Evolutionary conservation across 108 stramenopile genomes (phyloP), one percentile per base, ranked within the genome.

Genomic region (Cyclostephanos invisitatus): DNA sequence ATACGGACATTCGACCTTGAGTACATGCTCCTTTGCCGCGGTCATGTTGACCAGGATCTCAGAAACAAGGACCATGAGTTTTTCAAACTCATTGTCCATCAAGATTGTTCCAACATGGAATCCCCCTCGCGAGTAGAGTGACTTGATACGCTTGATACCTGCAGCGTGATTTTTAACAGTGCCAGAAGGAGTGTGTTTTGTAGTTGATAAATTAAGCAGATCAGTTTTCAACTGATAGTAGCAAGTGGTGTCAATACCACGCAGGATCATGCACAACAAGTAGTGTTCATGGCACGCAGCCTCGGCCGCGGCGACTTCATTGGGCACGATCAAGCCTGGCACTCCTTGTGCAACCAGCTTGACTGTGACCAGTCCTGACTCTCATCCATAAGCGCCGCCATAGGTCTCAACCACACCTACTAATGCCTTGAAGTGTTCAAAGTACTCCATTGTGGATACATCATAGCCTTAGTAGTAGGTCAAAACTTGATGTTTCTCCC

Each of bases 191-290:
- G 62, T 18, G 22, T 51, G 32, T 62, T 71, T 48, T 0, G 57
- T 55, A 0, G 85, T 85, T 8, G 59, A 6, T 38, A 78, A 75
- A 61, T 76, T 40, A 14, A 80, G 28, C 42, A 63, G 62, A 0
- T 63, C 62, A 0, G 4, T 18, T 15, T 37, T 63, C 14, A 63
- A 20, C 36, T 38, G 15, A 0, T n/a, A n/a, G 38, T 44, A 63
- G 14, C 36, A 2, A 40, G 0, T 18, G 12, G 44, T n/a, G 62
- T 63, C 36, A 0, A 40, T 17, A n/a, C 62, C 40, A 0, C 36
- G 2, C 0, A 63, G 36, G 2, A 63, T 4, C 35, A 63, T 37
- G 42, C 25, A 27, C 36, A n/a, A 63, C 0, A 63, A 20, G 62
- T 63, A 63, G 2, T 0, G 5, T n/a, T 63, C 40, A 21, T 3